Conservation (phyloP, 371 early-diverging fungal species). For the Funneliformis caledonium region DNA sequence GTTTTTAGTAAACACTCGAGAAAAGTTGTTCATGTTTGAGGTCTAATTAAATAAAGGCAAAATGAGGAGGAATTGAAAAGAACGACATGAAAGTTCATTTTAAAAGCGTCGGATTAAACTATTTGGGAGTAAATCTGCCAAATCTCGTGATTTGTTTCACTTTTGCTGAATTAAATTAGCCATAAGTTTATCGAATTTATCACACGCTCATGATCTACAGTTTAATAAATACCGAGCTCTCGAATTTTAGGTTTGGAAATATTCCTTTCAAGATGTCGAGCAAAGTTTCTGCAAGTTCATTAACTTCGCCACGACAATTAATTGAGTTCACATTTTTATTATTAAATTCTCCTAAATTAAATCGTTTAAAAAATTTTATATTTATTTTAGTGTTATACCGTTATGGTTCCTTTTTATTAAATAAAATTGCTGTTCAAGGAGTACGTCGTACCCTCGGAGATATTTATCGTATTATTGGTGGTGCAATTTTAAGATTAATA, state of each 20-base stretch:
- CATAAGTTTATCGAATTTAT: too few species aligned
- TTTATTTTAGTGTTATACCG: constrained; percentile 62
- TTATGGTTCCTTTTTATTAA: constrained; percentile 58
- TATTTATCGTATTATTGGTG: constrained; percentile 51
- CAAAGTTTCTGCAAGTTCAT: neutral
- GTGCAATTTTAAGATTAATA: constrained; percentile 45
- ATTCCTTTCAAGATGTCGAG: neutral
- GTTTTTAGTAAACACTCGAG: neutral
- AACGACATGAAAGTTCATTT: too few species aligned
- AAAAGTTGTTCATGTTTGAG: neutral
- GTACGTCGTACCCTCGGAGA: constrained; percentile 58
- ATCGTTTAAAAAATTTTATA: constrained; percentile 60
- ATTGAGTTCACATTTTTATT: neutral
- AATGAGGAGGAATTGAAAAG: too few species aligned
- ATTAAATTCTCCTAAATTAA: constrained; percentile 49
- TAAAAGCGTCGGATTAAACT: too few species aligned
- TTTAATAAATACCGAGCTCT: too few species aligned
- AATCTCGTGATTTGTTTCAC: too few species aligned
- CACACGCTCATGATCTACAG: too few species aligned
- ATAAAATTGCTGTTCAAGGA: constrained; percentile 61
- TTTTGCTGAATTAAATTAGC: too few species aligned
- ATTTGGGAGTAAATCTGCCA: too few species aligned
- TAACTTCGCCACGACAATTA: neutral
- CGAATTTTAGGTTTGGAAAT: too few species aligned
- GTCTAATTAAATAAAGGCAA: too few species aligned